Evolutionary conservation across 305 asterid genomes (phyloP).

Genomic region (Lippia alba): DNA sequence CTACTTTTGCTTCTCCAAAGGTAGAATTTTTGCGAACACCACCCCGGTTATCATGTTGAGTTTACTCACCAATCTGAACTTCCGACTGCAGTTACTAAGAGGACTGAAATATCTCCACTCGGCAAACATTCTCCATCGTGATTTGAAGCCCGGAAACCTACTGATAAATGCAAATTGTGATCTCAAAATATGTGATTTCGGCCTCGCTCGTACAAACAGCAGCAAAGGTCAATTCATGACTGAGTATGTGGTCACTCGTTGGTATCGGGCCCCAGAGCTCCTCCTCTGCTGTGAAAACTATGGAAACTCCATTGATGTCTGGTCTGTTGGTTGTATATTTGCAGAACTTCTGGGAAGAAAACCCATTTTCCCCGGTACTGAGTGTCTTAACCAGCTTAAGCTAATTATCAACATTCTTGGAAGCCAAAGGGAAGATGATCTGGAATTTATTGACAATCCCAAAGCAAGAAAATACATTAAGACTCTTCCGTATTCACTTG

Average conservation of each 20-base stretch:
- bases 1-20: too few species aligned
- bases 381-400: constrained; percentile 76
- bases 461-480: constrained; percentile 69
- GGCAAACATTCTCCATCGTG: constrained; percentile 89
- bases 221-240: constrained; percentile 92
- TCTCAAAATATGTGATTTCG: constrained; percentile 90
- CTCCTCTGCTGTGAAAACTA: constrained; percentile 92
- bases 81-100: constrained; percentile 66
- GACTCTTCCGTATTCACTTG: constrained; percentile 64
- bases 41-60: too few species aligned
- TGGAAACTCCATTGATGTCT: constrained; percentile 83
- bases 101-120: constrained; percentile 93
- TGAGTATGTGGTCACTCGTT: constrained; percentile 83
- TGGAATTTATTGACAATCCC: constrained; percentile 68
- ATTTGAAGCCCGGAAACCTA: constrained; percentile 90
- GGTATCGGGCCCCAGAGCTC: constrained; percentile 95
- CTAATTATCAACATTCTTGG: constrained; percentile 72
- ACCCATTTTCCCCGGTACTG: constrained; percentile 76
- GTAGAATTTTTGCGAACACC: too few species aligned
- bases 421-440: constrained; percentile 64
- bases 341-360: constrained; percentile 86
- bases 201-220: constrained; percentile 88
- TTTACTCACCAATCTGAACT: background rate
- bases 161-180: constrained; percentile 88
- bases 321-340: constrained; percentile 95